Conservation (phyloP, 73 alveolate genomes). For the Tetrahymena thermophila region DNA sequence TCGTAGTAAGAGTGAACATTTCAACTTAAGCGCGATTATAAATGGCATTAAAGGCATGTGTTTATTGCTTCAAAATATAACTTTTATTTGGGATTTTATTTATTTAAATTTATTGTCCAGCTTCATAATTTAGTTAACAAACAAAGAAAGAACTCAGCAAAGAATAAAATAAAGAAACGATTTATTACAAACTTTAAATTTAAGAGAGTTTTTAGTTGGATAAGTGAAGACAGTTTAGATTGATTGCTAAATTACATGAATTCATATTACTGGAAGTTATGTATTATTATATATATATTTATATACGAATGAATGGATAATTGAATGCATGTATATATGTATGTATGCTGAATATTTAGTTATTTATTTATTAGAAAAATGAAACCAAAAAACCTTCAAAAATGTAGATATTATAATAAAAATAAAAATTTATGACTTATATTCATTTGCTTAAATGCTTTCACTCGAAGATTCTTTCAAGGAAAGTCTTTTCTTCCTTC, state of each 20-base stretch:
- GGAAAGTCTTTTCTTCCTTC: background rate
- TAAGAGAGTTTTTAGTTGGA: background rate
- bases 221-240: background rate
- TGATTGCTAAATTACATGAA: background rate
- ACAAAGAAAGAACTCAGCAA: no score
- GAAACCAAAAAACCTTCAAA: background rate
- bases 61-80: no score
- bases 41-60: no score
- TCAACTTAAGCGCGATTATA: background rate
- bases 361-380: background rate
- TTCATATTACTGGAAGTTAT: background rate
- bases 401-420: background rate
- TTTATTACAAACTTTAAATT: background rate
- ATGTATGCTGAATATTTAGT: background rate
- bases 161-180: no score
- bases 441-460: background rate
- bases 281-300: background rate
- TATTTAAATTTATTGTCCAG: background rate
- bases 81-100: no score
- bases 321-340: no score
- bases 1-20: background rate
- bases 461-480: background rate
- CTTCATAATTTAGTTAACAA: background rate
- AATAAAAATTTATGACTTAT: background rate
- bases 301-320: no score